A percentile compares a stretch with the other conserved stretches of the same genome.
phyloP scores from a whole-genome alignment of 306 rosid species.

The Begonia masoniana region DNA sequence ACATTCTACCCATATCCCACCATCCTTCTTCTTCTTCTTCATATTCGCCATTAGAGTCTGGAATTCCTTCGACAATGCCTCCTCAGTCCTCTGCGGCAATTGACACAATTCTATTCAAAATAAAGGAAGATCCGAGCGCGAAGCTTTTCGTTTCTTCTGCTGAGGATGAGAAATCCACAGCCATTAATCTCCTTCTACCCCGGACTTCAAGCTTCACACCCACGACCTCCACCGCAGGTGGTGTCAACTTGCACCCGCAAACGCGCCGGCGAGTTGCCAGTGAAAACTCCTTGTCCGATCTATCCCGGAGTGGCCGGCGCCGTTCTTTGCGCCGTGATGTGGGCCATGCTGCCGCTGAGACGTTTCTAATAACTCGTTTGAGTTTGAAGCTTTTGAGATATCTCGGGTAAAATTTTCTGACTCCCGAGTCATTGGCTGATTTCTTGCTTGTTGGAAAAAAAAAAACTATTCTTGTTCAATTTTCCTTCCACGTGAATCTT shows the following conservation, averaged over 20 bases:
- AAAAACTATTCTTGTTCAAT: not conserved
- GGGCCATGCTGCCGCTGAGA: conserved; percentile 46
- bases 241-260: conserved; percentile 24
- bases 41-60: conserved; percentile 5
- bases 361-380: conserved; percentile 49
- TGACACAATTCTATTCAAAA: conserved; percentile 15
- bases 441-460: not conserved
- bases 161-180: conserved; percentile 17
- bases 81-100: conserved; percentile 5
- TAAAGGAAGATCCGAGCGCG: conserved; percentile 26
- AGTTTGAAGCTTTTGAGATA: conserved; percentile 49
- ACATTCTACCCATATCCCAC: conserved; percentile 34
- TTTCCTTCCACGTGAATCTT: not conserved
- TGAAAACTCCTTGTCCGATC: conserved; percentile 31
- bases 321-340: conserved; percentile 28
- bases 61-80: conserved; percentile 4
- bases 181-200: conserved; percentile 32
- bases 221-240: not conserved
- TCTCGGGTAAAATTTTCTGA: conserved; percentile 45
- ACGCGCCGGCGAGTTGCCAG: conserved; percentile 49
- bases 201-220: conserved; percentile 17
- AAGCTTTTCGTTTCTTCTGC: conserved; percentile 29
- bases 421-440: not conserved
- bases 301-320: conserved; percentile 6
- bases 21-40: conserved; percentile 9